These are phyloP conservation scores for Ganoderma multipileum DNA, from an alignment of 1,284 basidiomycete species.

Conservation along the genomic window DNA sequence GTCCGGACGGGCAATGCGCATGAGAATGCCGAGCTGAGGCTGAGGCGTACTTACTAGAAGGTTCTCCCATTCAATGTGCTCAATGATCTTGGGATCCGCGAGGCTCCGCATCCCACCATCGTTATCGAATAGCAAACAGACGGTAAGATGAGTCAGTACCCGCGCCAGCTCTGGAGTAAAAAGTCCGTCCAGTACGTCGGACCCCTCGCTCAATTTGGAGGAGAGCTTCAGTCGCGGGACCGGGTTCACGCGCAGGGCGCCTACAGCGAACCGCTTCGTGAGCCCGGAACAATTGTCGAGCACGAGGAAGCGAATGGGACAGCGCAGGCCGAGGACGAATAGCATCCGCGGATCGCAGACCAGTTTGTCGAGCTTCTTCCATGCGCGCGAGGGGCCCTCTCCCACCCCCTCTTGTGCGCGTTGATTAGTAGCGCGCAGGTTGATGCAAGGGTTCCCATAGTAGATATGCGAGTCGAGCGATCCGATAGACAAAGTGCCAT, in stretches of 20 bases:
- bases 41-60: too few species aligned
- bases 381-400: background rate
- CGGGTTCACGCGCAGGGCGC: background rate
- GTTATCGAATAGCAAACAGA: too few species aligned
- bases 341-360: background rate
- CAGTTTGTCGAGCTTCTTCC: background rate
- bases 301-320: background rate
- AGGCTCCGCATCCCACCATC: too few species aligned
- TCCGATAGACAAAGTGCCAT: background rate
- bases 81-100: too few species aligned
- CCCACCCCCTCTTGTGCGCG: background rate
- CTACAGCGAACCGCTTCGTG: background rate
- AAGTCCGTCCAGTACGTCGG: background rate
- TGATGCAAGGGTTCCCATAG: background rate
- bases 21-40: too few species aligned
- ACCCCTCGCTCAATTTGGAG: background rate
- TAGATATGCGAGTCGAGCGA: background rate
- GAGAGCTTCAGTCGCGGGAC: background rate
- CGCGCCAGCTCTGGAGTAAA: background rate
- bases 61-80: too few species aligned
- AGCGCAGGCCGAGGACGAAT: background rate
- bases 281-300: background rate
- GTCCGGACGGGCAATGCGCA: too few species aligned
- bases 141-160: too few species aligned
- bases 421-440: background rate